Conservation (phyloP, 306 rosid genomes). For the Glycyrrhiza uralensis region DNA sequence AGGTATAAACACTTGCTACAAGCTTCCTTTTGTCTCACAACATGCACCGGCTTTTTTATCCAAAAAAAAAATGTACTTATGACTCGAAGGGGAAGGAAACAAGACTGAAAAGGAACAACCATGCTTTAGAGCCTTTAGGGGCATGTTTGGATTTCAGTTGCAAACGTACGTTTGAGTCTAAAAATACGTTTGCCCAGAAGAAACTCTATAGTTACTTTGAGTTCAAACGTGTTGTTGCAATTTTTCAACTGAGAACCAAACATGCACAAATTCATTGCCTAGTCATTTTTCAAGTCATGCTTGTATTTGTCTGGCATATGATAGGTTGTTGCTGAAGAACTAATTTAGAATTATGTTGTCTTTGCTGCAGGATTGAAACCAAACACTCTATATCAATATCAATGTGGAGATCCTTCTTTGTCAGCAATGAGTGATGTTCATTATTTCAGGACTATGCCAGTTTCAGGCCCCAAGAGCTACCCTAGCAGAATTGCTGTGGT, state of each 20-base stretch:
- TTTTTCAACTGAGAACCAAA: too few species aligned
- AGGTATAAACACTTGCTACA: slow-evolving; percentile 37
- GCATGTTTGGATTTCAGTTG: too few species aligned
- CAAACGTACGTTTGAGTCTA: too few species aligned
- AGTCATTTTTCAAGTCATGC: background rate
- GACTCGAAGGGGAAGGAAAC: background rate
- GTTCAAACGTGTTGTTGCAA: too few species aligned
- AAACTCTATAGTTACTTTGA: too few species aligned
- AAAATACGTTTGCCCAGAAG: too few species aligned
- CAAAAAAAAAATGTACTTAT: background rate
- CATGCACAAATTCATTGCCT: too few species aligned
- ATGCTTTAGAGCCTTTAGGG: too few species aligned
- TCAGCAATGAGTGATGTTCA: slow-evolving; percentile 63
- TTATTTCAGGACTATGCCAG: slow-evolving; percentile 84
- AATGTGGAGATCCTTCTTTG: slow-evolving; percentile 75
- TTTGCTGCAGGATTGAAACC: slow-evolving; percentile 57
- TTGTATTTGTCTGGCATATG: background rate
- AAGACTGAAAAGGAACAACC: background rate
- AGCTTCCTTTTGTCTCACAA: background rate
- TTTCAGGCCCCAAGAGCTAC: slow-evolving; percentile 68
- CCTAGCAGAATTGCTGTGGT: slow-evolving; percentile 80
- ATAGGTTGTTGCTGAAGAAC: background rate
- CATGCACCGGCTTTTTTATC: background rate
- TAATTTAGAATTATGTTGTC: slow-evolving; percentile 13
- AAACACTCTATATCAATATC: slow-evolving; percentile 69